Percentiles rank a stretch among this genome's conserved stretches.
Evolutionary conservation across 495 filamentous ascomycete species (phyloP).

Genomic region (Bacidia gigantensis): DNA sequence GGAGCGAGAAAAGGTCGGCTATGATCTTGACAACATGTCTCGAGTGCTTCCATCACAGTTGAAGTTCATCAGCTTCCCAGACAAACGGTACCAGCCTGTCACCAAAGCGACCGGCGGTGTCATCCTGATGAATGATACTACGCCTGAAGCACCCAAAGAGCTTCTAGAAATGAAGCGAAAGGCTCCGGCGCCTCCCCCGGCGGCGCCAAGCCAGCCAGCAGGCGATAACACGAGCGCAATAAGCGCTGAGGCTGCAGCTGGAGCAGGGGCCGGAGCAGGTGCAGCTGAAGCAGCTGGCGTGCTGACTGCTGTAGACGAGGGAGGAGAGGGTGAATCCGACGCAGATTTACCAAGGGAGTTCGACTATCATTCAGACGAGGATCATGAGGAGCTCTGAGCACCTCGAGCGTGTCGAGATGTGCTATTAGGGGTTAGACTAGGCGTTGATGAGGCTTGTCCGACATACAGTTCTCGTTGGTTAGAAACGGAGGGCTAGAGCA

Average conservation of each 20-base stretch:
- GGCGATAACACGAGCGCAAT: conserved; percentile 35
- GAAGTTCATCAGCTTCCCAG: conserved; percentile 82
- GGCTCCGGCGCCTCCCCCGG: conserved; percentile 17
- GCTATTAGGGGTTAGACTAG: neutral
- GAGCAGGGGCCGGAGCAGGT: conserved; percentile 17
- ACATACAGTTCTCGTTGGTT: neutral
- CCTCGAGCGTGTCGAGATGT: neutral
- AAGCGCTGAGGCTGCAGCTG: conserved; percentile 15
- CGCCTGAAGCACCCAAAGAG: conserved; percentile 60
- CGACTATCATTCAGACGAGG: conserved; percentile 68
- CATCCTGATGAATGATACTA: conserved; percentile 75
- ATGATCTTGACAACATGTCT: conserved; percentile 93
- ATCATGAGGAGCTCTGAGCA: conserved; percentile 35
- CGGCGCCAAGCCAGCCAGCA: conserved; percentile 57
- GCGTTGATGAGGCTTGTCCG: neutral
- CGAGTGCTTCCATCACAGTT: conserved; percentile 85
- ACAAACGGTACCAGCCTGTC: conserved; percentile 80
- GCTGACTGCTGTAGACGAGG: conserved; percentile 76
- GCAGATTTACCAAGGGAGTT: conserved; percentile 70
- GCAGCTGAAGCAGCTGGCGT: conserved; percentile 67
- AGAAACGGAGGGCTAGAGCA: neutral
- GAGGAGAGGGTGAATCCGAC: conserved; percentile 67
- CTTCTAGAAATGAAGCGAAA: conserved; percentile 69
- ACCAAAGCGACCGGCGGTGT: conserved; percentile 97
- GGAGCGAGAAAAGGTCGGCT: conserved; percentile 94